Evolutionary conservation across 345 rosid genomes (phyloP).

Genomic region (Ailanthus altissimus): DNA sequence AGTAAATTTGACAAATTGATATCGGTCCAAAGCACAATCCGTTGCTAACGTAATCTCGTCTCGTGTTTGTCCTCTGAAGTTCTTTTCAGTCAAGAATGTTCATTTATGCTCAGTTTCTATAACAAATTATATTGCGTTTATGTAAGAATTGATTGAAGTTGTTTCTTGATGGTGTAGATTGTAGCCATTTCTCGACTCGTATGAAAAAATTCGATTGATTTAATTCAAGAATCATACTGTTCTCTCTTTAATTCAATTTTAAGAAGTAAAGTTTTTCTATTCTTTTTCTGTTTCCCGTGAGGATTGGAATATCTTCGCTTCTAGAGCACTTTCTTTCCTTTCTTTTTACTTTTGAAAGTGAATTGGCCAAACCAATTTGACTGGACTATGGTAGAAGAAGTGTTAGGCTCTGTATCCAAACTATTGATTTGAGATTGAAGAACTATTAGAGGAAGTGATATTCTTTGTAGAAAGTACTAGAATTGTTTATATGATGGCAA

Average conservation of each 20-base stretch:
- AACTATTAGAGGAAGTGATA: background rate
- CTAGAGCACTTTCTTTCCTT: background rate
- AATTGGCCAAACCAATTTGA: background rate
- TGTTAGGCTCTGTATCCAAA: background rate
- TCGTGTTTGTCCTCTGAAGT: background rate
- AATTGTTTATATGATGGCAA: background rate
- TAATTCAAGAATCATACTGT: background rate
- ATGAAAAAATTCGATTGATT: background rate
- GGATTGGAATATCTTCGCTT: background rate
- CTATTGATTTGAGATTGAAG: background rate
- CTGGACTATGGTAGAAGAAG: background rate
- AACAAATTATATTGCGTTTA: background rate
- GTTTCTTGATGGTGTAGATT: background rate
- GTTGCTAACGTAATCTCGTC: background rate
- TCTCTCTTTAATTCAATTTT: background rate
- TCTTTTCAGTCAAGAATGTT: background rate
- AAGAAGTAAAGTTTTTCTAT: background rate
- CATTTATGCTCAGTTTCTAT: background rate
- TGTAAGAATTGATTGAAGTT: background rate
- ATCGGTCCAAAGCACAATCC: background rate
- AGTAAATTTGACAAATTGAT: background rate
- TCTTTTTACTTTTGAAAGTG: background rate
- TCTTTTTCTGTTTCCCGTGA: background rate
- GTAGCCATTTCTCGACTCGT: background rate
- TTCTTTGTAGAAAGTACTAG: background rate